Conservation (phyloP, 2,329 filamentous ascomycete species). For the Penicillium sumatraense region DNA sequence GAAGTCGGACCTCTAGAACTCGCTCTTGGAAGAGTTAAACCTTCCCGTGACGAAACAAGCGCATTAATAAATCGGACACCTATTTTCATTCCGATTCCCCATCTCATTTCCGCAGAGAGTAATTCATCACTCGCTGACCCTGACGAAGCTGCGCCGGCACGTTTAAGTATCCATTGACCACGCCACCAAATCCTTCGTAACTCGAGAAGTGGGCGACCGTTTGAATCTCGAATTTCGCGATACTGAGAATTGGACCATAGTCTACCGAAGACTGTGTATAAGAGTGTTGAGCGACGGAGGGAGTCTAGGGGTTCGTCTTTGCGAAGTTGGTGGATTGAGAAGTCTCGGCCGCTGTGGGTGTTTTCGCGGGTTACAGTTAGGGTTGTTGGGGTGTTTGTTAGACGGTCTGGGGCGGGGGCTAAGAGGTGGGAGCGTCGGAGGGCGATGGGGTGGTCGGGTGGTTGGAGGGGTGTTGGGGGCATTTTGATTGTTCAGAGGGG, state of each 20-base stretch:
- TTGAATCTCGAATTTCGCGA: conserved; percentile 20
- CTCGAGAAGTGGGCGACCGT: conserved; percentile 17
- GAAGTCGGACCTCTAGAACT: neutral
- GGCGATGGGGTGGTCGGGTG: conserved; percentile 27
- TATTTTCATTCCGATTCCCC: conserved; percentile 18
- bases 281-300: conserved; percentile 15
- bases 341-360: conserved; percentile 14
- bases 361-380: conserved; percentile 22
- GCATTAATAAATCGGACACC: conserved; percentile 22
- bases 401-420: conserved; percentile 25
- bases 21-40: neutral
- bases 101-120: conserved; percentile 17
- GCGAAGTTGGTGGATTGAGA: conserved; percentile 21
- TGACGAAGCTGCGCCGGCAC: conserved; percentile 13
- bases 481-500: too few relatives aligned
- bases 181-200: conserved; percentile 24
- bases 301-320: conserved; percentile 20
- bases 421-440: conserved; percentile 27
- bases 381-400: conserved; percentile 28
- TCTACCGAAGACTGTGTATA: conserved; percentile 23
- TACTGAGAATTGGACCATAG: conserved; percentile 23
- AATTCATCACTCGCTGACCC: conserved; percentile 20
- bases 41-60: conserved; percentile 2
- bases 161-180: conserved; percentile 19
- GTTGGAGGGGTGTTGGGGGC: conserved; percentile 18